Evolutionary conservation across 345 rosid genomes (phyloP).

Genomic region (Mercurialis annua): DNA sequence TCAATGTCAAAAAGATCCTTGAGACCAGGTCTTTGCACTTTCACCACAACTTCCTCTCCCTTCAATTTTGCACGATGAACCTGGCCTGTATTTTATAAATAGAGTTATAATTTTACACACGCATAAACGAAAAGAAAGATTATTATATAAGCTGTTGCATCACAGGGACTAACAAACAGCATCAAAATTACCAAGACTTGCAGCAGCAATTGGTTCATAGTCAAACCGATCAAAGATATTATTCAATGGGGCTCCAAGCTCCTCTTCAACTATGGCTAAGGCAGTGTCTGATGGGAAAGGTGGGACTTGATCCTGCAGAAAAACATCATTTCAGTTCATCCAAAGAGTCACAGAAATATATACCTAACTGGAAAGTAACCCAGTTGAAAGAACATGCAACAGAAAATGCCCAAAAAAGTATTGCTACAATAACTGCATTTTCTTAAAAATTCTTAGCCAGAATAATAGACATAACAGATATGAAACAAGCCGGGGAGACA

Average conservation of each 20-base stretch:
- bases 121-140: neutral
- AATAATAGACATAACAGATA: neutral
- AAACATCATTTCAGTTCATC: constrained; percentile 14
- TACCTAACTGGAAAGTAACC: neutral
- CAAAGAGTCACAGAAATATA: neutral
- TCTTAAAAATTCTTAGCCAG: neutral
- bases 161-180: constrained; percentile 3
- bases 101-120: neutral
- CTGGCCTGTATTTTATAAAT: constrained; percentile 55
- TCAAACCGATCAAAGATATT: constrained; percentile 76
- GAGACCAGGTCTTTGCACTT: constrained; percentile 97
- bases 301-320: constrained; percentile 94
- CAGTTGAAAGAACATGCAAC: neutral
- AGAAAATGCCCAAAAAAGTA: neutral
- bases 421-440: neutral
- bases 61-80: constrained; percentile 92
- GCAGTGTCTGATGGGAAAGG: constrained; percentile 95
- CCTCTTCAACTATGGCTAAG: constrained; percentile 77
- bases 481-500: neutral
- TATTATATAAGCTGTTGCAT: constrained; percentile 1
- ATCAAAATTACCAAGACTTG: constrained; percentile 77
- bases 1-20: constrained; percentile 96
- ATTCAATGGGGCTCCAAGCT: constrained; percentile 74
- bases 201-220: constrained; percentile 94
- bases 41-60: constrained; percentile 85